Conservation (phyloP, 768 basidiomycete genomes). For the Filobasidium floriforme region DNA sequence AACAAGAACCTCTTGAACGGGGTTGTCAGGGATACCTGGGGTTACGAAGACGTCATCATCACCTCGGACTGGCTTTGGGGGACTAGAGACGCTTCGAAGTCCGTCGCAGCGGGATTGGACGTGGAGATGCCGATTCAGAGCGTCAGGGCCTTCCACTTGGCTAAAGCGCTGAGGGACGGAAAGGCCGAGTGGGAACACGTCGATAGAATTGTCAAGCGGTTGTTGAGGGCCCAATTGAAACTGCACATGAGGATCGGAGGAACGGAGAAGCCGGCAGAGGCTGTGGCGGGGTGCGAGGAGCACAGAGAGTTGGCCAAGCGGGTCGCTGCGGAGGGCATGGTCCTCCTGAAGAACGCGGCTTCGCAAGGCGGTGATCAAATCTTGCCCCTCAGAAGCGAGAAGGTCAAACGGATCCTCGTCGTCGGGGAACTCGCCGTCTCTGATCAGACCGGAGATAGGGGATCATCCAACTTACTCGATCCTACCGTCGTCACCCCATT, state of each 20-base stretch:
- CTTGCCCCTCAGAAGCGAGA: neutral
- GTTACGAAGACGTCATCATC: constrained; percentile 10
- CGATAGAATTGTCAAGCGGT: neutral
- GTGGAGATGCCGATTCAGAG: constrained; percentile 13
- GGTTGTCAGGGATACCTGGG: constrained; percentile 15
- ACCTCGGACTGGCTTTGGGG: constrained; percentile 16
- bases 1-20: constrained; percentile 10
- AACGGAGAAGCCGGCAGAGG: neutral
- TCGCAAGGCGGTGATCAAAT: neutral
- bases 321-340: constrained; percentile 1
- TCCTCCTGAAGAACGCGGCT: constrained; percentile 2
- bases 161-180: neutral
- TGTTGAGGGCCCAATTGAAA: neutral
- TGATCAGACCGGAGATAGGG: neutral
- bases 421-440: constrained; percentile 12
- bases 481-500: constrained; percentile 6
- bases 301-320: neutral
- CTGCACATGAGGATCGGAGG: neutral
- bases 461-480: constrained; percentile 6
- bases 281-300: neutral
- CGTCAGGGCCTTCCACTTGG: neutral
- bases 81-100: constrained; percentile 2
- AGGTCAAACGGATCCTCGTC: constrained; percentile 4
- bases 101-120: constrained; percentile 16
- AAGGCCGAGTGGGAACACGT: neutral